Conservation (phyloP, 129 eudicot species). For the Helianthus annuus region DNA sequence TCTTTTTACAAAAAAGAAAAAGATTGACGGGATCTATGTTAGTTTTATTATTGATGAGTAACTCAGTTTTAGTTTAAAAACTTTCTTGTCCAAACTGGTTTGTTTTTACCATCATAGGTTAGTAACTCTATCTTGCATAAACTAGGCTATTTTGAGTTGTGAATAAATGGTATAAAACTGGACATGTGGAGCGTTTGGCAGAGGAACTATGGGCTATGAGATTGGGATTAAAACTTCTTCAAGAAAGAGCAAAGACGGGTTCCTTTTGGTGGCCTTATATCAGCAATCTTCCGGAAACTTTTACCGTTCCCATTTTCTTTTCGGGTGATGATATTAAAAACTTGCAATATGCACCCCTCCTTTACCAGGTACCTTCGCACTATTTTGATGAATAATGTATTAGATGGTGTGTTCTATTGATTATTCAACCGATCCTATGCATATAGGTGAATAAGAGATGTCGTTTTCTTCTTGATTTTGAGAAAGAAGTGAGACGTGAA, state of each 20-base stretch:
- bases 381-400: not conserved
- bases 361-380: constrained; percentile 65
- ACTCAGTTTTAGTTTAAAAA: not conserved
- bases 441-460: constrained; percentile 89
- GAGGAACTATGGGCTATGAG: constrained; percentile 99
- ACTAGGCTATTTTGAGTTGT: constrained; percentile 71
- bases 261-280: constrained; percentile 99
- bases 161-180: constrained; percentile 77
- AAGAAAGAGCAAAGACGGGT: constrained; percentile 81
- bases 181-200: constrained; percentile 96
- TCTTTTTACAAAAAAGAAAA: too few relatives aligned
- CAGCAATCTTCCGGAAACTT: constrained; percentile 95
- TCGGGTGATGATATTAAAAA: constrained; percentile 88
- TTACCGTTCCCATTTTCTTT: constrained; percentile 81
- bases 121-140: constrained; percentile 48
- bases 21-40: too few relatives aligned
- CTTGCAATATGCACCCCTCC: constrained; percentile 92
- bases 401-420: not conserved
- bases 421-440: not conserved
- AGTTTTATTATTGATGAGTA: too few relatives aligned
- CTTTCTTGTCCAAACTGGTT: constrained; percentile 12
- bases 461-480: constrained; percentile 93
- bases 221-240: constrained; percentile 87
- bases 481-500: constrained; percentile 56
- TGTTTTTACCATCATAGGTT: constrained; percentile 26